Conservation (phyloP, 2,329 filamentous ascomycete species). For the Exutisphaerella laricina region DNA sequence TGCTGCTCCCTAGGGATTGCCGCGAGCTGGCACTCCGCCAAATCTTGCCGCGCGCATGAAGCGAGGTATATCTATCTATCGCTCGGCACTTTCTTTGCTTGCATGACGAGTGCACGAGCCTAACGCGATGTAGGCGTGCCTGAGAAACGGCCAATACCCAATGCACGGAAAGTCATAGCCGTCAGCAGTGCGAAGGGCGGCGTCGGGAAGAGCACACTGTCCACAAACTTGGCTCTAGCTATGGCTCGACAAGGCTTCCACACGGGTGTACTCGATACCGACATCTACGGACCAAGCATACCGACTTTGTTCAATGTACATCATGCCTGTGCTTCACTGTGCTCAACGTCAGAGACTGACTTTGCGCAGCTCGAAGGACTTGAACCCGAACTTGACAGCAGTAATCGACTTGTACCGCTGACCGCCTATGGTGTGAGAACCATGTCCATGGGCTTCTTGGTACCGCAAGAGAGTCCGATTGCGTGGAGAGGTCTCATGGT, state of each 20-base stretch:
- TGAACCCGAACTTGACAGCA: slow-evolving; percentile 29
- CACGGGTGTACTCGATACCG: slow-evolving; percentile 84
- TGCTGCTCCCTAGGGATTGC: slow-evolving; percentile 61
- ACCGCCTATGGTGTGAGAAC: slow-evolving; percentile 94
- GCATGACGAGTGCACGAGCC: neutral
- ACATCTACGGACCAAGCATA: slow-evolving; percentile 94
- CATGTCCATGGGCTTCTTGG: slow-evolving; percentile 97
- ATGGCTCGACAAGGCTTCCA: slow-evolving; percentile 77
- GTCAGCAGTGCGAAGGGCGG: slow-evolving; percentile 96
- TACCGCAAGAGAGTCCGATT: slow-evolving; percentile 72
- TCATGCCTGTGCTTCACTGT: too few relatives aligned
- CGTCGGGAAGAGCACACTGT: slow-evolving; percentile 94
- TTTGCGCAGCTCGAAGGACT: slow-evolving; percentile 29
- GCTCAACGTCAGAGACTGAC: slow-evolving; percentile 1
- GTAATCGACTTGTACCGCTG: slow-evolving; percentile 77
- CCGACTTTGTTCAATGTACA: slow-evolving; percentile 76
- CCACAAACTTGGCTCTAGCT: slow-evolving; percentile 85
- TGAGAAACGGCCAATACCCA: slow-evolving; percentile 69
- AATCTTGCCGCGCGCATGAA: slow-evolving; percentile 65
- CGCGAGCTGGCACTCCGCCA: slow-evolving; percentile 62
- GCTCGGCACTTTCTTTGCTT: too few relatives aligned
- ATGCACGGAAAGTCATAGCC: slow-evolving; percentile 89
- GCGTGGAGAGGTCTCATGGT: slow-evolving; percentile 97
- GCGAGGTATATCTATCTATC: slow-evolving; percentile 53
- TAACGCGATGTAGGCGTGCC: slow-evolving; percentile 54